Percentiles rank a stretch among this genome's conserved stretches.
phyloP scores from a whole-genome alignment of 225 moss, liverwort and hornwort species.

The Straminergon stramineum region DNA sequence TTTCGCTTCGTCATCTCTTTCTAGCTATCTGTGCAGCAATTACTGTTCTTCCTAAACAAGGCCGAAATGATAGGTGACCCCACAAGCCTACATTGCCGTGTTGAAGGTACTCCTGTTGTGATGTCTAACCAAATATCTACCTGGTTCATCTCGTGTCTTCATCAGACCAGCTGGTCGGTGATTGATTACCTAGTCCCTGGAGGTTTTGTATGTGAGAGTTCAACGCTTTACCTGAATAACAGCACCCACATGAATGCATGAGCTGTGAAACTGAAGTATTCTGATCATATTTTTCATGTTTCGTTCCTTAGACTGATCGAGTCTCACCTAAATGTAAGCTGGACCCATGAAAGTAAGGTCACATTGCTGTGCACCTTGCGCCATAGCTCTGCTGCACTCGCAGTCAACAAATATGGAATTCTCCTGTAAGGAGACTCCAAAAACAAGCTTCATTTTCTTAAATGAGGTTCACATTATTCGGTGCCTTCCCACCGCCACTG shows the following conservation, averaged over 20 bases:
- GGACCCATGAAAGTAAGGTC: not conserved
- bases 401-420: not conserved
- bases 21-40: not conserved
- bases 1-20: conserved; percentile 17
- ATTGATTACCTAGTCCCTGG: not conserved
- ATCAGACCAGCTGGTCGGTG: not conserved
- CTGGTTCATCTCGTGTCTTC: conserved; percentile 3
- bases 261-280: not conserved
- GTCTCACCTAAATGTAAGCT: not conserved
- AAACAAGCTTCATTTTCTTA: not conserved
- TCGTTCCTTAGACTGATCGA: not conserved
- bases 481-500: not conserved
- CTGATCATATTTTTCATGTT: not conserved
- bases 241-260: not conserved
- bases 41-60: not conserved
- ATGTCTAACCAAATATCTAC: not conserved
- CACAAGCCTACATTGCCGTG: not conserved
- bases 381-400: not conserved
- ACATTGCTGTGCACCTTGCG: not conserved
- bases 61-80: not conserved
- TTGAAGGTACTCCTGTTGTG: not conserved
- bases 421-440: not conserved
- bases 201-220: not conserved
- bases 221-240: not conserved
- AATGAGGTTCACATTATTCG: not conserved